phyloP scores from a whole-genome alignment of 371 early-diverging fungal species.

The Mortierella sp. region DNA sequence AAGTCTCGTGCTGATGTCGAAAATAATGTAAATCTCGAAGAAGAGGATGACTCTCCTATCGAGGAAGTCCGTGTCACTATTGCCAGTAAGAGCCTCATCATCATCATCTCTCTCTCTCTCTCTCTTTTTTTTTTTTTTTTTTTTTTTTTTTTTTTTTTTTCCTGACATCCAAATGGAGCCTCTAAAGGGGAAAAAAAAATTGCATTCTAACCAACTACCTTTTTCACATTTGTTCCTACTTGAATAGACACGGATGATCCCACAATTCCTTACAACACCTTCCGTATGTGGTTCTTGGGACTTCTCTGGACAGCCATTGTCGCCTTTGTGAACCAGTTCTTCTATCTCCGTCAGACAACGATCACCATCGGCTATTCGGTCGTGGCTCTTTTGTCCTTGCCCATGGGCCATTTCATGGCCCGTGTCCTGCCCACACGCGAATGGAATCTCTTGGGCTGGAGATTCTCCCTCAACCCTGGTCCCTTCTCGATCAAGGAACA shows the following conservation, averaged over 20 bases:
- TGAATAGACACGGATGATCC: slow-evolving; percentile 66
- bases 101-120: neutral
- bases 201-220: neutral
- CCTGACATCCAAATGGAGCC: neutral
- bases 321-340: slow-evolving; percentile 79
- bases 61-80: slow-evolving; percentile 74
- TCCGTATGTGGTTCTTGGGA: slow-evolving; percentile 79
- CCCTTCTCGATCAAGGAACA: slow-evolving; percentile 84
- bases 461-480: slow-evolving; percentile 72
- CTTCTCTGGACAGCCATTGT: slow-evolving; percentile 66
- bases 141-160: neutral
- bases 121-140: neutral
- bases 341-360: slow-evolving; percentile 70
- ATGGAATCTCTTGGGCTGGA: slow-evolving; percentile 67
- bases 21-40: slow-evolving; percentile 24
- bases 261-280: slow-evolving; percentile 73
- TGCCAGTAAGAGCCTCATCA: slow-evolving; percentile 57
- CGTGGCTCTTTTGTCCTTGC: slow-evolving; percentile 68
- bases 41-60: slow-evolving; percentile 70
- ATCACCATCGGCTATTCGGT: slow-evolving; percentile 57
- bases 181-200: no score
- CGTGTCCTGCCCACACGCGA: slow-evolving; percentile 68
- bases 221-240: neutral
- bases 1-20: neutral
- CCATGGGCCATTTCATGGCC: slow-evolving; percentile 73